phyloP scores from a whole-genome alignment of 345 rosid genomes.

The Psidium guajava region DNA sequence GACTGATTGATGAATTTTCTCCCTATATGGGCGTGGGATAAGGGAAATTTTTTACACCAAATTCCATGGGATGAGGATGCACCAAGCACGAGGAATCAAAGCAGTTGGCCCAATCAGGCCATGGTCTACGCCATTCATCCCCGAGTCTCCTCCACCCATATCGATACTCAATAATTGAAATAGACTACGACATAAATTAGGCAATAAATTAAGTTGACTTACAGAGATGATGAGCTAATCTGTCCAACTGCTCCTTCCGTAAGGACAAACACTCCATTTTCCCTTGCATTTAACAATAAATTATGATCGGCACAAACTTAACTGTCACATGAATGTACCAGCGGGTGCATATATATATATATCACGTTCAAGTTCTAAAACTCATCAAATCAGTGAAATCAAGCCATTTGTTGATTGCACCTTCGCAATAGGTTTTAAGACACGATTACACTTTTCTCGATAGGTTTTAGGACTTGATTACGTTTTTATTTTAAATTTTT shows the following conservation, averaged over 20 bases:
- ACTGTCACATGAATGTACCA: neutral
- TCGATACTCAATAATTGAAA: neutral
- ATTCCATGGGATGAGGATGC: neutral
- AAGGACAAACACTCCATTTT: neutral
- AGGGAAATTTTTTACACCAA: neutral
- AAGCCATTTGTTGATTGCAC: no score
- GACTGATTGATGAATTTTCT: no score
- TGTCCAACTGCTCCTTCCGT: neutral
- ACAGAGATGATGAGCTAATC: neutral
- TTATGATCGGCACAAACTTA: neutral
- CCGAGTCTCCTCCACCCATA: neutral
- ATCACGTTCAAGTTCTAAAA: no score
- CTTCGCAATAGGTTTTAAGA: no score
- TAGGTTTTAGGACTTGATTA: no score
- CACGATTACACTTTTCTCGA: no score
- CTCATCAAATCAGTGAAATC: no score
- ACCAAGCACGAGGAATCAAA: neutral
- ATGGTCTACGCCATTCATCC: neutral
- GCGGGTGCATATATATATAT: no score
- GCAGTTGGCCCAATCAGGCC: neutral
- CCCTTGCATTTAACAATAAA: neutral
- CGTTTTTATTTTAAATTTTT: no score
- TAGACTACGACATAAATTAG: neutral
- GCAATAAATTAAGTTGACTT: neutral
- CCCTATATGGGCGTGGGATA: no score